A percentile compares a stretch with the other conserved stretches of the same genome.
Evolutionary conservation across 495 filamentous ascomycete genomes (phyloP).

Genomic region (Penicillium tannophilum): DNA sequence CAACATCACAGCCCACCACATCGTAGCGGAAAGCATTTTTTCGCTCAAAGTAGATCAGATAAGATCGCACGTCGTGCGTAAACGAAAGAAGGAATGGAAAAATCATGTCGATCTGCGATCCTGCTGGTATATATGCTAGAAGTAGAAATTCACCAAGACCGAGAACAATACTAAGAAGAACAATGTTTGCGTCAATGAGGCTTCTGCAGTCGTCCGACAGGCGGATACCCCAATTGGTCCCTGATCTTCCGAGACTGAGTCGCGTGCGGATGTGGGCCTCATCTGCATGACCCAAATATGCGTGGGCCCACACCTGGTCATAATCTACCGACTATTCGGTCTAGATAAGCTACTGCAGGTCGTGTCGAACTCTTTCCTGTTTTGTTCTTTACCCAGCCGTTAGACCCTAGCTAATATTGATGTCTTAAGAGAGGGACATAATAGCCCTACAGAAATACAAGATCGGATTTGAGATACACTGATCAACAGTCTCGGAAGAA

Average conservation of each 20-base stretch:
- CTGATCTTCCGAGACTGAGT: neutral
- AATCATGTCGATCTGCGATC: slow-evolving; percentile 7
- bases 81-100: neutral
- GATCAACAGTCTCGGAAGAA: neutral
- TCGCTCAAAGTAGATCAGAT: neutral
- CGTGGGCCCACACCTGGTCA: neutral
- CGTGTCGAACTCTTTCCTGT: neutral
- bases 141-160: slow-evolving; percentile 9
- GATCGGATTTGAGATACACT: neutral
- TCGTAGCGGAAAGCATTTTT: slow-evolving; percentile 15
- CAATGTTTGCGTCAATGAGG: slow-evolving; percentile 26
- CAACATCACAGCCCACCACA: slow-evolving; percentile 9
- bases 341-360: neutral
- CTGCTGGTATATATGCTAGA: slow-evolving; percentile 5
- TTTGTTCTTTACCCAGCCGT: neutral
- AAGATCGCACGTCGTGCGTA: neutral
- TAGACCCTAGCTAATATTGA: neutral
- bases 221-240: slow-evolving; percentile 7
- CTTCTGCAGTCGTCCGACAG: slow-evolving; percentile 15
- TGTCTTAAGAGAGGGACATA: neutral
- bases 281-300: neutral
- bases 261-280: neutral
- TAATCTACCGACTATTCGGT: neutral
- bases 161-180: slow-evolving; percentile 24
- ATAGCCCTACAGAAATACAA: no score